These are phyloP conservation scores for Dillenia suffruticosa DNA, from an alignment of 164 flowering plant genomes.

Conservation along the genomic window DNA sequence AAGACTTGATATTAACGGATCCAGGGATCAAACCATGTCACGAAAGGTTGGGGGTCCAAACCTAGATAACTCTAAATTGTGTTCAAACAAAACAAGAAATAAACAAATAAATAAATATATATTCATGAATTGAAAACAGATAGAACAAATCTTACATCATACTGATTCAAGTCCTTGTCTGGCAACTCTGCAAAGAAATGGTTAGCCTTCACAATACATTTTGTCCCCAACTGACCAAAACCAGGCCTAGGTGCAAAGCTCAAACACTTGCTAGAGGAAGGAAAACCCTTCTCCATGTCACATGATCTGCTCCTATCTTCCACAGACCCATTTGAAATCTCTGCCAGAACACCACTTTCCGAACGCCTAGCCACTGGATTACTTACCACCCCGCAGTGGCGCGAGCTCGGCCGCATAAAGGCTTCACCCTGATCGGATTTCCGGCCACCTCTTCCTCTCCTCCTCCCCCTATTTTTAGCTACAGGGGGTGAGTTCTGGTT, in stretches of 20 bases:
- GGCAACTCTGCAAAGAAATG: conserved; percentile 87
- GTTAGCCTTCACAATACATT: conserved; percentile 93
- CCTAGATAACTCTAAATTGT: no score
- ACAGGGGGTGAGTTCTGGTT: conserved; percentile 45
- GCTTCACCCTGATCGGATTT: conserved; percentile 64
- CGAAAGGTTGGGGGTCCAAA: no score
- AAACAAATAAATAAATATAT: no score
- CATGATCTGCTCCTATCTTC: conserved; percentile 32
- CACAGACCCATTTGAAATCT: conserved; percentile 17
- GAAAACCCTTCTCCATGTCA: conserved; percentile 49
- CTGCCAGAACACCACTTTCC: conserved; percentile 12
- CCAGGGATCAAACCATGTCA: no score
- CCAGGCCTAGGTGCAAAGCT: conserved; percentile 79
- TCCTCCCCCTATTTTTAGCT: conserved; percentile 46
- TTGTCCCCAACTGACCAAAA: conserved; percentile 72
- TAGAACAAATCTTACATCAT: conserved; percentile 65
- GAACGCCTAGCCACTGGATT: conserved; percentile 23
- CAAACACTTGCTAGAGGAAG: conserved; percentile 66
- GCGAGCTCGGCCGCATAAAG: conserved; percentile 48
- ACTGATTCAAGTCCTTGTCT: conserved; percentile 82
- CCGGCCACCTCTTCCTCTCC: conserved; percentile 62
- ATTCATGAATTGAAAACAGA: not conserved
- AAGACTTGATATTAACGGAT: no score
- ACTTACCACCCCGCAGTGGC: conserved; percentile 44
- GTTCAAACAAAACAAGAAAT: no score